Conservation (phyloP, 1,284 basidiomycete genomes). For the Ganoderma resinaceum region DNA sequence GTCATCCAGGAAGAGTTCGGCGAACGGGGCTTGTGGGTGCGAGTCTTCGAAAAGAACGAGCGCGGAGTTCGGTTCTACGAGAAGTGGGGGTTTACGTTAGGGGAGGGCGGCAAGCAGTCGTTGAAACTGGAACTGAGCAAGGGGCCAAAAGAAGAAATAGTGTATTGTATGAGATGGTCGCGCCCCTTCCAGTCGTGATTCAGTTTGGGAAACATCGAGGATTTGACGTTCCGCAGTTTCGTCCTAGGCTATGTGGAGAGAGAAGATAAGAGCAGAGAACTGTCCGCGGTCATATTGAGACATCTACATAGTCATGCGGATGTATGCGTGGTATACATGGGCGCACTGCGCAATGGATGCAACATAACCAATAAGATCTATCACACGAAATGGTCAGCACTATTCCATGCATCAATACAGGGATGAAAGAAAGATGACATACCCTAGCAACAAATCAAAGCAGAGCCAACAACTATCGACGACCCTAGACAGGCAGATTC, state of each 20-base stretch:
- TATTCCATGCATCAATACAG: not conserved
- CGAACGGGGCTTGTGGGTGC: constrained; percentile 18
- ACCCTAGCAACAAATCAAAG: constrained; percentile 28
- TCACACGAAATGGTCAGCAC: not conserved
- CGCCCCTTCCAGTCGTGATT: constrained; percentile 6
- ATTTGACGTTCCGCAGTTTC: not conserved
- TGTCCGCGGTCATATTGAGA: constrained; percentile 16
- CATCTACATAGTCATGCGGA: constrained; percentile 17
- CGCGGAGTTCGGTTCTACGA: constrained; percentile 27
- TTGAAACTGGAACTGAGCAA: constrained; percentile 8
- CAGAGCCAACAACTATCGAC: constrained; percentile 12
- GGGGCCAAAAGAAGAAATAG: constrained; percentile 9
- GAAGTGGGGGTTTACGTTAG: constrained; percentile 19
- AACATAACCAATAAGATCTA: constrained; percentile 25
- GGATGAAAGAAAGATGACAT: not conserved
- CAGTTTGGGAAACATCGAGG: not conserved
- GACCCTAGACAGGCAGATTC: constrained; percentile 34
- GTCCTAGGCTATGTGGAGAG: not conserved
- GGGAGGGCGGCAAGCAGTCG: constrained; percentile 10
- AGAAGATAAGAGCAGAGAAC: not conserved
- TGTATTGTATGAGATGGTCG: constrained; percentile 19
- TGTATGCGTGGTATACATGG: constrained; percentile 25
- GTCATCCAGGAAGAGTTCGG: constrained; percentile 22
- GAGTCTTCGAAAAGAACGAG: constrained; percentile 26
- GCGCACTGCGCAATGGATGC: constrained; percentile 29